Evolutionary conservation across 192 early-diverging fungal genomes (phyloP).

Genomic region (Backusella mclennaniae): DNA sequence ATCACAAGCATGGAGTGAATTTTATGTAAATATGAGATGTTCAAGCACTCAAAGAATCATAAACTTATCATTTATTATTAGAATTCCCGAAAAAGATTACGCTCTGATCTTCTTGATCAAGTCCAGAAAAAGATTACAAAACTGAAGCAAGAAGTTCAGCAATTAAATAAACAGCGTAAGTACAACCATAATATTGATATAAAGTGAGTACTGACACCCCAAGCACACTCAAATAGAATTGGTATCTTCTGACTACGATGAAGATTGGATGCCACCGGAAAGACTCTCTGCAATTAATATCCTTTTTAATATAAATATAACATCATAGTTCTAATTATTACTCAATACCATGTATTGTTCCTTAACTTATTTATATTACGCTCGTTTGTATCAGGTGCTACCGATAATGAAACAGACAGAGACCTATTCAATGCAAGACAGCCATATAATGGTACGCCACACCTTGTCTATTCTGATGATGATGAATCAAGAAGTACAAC

Average conservation of each 20-base stretch:
- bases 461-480: constrained; percentile 13
- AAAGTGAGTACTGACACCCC: not conserved
- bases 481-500: constrained; percentile 16
- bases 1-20: constrained; percentile 15
- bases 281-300: constrained; percentile 10
- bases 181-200: not conserved
- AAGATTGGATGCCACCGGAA: constrained; percentile 8
- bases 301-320: not conserved
- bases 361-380: constrained; percentile 6
- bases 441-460: constrained; percentile 5
- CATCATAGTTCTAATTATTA: not conserved
- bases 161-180: not conserved
- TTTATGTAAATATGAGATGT: not conserved
- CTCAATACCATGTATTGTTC: not conserved
- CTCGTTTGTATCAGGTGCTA: constrained; percentile 12
- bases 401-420: constrained; percentile 8
- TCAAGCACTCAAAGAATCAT: not conserved
- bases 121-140: not conserved
- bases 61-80: not conserved
- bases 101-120: constrained; percentile 9
- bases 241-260: not conserved
- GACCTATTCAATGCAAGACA: constrained; percentile 4
- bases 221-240: not conserved
- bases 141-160: constrained; percentile 5
- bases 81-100: not conserved